Evolutionary conservation across 345 rosid genomes (phyloP).

Genomic region (Heritiera littoralis): DNA sequence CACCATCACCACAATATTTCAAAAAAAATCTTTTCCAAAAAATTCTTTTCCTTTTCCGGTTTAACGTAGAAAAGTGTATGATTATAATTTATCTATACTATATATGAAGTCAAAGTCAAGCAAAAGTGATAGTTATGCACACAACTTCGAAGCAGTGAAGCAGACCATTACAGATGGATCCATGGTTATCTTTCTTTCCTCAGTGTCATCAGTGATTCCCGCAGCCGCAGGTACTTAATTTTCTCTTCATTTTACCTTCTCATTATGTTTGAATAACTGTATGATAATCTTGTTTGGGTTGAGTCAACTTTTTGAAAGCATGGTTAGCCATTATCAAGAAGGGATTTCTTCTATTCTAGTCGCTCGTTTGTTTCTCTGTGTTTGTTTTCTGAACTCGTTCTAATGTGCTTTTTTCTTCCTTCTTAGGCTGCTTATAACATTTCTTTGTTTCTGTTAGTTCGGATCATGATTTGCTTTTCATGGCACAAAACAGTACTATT

Average conservation of each 20-base stretch:
- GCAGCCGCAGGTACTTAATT: background rate
- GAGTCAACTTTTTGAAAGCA: background rate
- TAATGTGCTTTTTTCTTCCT: background rate
- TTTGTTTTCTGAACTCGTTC: background rate
- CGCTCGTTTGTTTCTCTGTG: background rate
- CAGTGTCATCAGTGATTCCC: background rate
- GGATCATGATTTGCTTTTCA: background rate
- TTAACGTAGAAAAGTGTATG: no score
- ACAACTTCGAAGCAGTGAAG: no score
- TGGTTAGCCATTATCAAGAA: background rate
- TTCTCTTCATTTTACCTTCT: background rate
- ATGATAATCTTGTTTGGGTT: background rate
- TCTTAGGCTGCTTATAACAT: background rate
- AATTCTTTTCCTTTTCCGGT: no score
- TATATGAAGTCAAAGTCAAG: background rate
- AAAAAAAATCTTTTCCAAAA: no score
- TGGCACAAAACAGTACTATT: background rate
- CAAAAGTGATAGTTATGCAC: background rate
- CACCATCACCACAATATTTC: no score
- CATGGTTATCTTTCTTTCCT: no score
- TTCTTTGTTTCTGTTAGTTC: background rate
- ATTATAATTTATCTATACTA: background rate
- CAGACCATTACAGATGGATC: no score
- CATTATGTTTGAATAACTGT: background rate
- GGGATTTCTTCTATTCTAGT: background rate